A percentile compares a stretch with the other conserved stretches of the same genome.
phyloP scores from a whole-genome alignment of 192 early-diverging fungal genomes.

The Ambispora gerdemannii region DNA sequence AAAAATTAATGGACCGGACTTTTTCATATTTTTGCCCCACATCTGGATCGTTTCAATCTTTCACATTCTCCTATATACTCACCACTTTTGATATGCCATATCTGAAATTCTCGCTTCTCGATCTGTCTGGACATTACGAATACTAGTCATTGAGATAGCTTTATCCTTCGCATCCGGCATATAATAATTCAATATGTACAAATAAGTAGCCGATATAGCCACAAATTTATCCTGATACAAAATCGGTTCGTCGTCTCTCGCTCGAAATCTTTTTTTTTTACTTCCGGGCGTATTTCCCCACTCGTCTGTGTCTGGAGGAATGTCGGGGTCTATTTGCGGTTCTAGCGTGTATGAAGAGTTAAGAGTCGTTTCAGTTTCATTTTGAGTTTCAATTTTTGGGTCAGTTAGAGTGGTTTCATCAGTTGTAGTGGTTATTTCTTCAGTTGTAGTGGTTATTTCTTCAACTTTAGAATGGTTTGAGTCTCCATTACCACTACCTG shows the following conservation, averaged over 20 bases:
- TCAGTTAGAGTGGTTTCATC: too few species aligned
- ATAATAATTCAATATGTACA: slow-evolving; percentile 30
- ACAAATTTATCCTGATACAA: slow-evolving; percentile 24
- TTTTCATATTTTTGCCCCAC: too few species aligned
- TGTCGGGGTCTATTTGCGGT: neutral
- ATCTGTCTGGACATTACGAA: slow-evolving; percentile 26
- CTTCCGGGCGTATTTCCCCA: neutral
- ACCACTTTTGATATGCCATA: slow-evolving; percentile 21
- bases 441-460: neutral
- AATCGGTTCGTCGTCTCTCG: slow-evolving; percentile 16
- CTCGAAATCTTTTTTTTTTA: neutral
- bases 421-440: neutral
- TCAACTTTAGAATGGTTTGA: neutral
- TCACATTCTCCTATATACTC: neutral
- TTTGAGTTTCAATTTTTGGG: neutral
- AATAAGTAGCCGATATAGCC: slow-evolving; percentile 16
- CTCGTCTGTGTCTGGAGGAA: slow-evolving; percentile 1
- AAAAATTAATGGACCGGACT: too few species aligned
- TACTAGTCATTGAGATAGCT: slow-evolving; percentile 15
- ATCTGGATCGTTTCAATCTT: neutral
- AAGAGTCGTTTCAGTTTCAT: neutral
- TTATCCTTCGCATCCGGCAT: slow-evolving; percentile 17
- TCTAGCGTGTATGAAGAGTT: neutral
- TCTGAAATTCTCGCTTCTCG: slow-evolving; percentile 15
- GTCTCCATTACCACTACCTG: too few species aligned